A percentile compares a stretch with the other conserved stretches of the same genome.
Conservation (phyloP, 2,329 filamentous ascomycete genomes). For the Colletotrichum melonis region DNA sequence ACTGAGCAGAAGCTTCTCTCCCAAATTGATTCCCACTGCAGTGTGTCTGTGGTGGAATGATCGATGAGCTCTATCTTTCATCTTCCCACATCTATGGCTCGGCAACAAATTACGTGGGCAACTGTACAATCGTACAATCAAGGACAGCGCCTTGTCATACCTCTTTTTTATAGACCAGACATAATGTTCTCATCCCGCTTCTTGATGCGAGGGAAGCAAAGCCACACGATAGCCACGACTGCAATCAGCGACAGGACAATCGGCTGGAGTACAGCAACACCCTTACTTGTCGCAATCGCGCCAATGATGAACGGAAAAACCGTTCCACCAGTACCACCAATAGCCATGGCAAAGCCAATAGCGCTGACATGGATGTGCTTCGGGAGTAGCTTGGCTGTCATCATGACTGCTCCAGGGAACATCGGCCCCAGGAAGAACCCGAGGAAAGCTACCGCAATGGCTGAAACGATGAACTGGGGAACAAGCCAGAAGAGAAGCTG, state of each 20-base stretch:
- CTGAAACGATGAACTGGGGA: conserved; percentile 67
- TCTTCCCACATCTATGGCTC: neutral
- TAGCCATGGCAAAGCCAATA: conserved; percentile 79
- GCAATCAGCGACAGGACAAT: conserved; percentile 58
- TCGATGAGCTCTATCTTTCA: neutral
- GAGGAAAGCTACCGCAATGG: conserved; percentile 74
- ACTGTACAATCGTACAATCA: too few species aligned
- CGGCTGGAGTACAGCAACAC: conserved; percentile 62
- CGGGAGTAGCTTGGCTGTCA: conserved; percentile 77
- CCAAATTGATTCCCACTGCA: neutral
- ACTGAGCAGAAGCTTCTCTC: neutral
- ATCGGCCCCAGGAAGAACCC: conserved; percentile 82
- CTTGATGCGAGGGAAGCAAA: conserved; percentile 48
- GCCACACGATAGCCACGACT: conserved; percentile 48
- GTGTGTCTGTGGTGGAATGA: neutral
- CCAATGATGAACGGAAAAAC: conserved; percentile 71
- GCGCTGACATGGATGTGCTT: conserved; percentile 76
- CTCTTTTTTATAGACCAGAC: neutral
- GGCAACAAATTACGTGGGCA: neutral
- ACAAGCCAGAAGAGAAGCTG: conserved; percentile 70
- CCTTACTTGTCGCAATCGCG: conserved; percentile 65
- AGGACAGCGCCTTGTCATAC: too few species aligned
- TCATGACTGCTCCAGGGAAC: conserved; percentile 78
- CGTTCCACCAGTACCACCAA: conserved; percentile 77
- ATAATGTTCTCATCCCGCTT: conserved; percentile 41